Evolutionary conservation across 345 rosid genomes (phyloP), one percentile per base, ranked within the genome.

Genomic region (Brassica carinata): DNA sequence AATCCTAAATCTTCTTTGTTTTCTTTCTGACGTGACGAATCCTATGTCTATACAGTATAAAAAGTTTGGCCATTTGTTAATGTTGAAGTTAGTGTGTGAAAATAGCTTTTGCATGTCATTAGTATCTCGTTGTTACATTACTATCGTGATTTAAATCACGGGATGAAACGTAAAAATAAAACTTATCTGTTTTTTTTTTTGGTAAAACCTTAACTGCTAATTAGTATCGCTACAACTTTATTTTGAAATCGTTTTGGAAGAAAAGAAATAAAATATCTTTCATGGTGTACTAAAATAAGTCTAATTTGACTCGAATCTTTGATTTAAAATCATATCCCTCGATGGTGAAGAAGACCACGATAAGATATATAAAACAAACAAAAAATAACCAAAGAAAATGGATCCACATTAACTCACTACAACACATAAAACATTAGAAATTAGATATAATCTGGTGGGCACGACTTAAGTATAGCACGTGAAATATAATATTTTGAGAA

Each of bases 381-480:
- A 61, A 61, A 23, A 23, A 58, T 17, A 61, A 61, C 65, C n/a
- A 61, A 10, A 13, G 14, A 23, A 73, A 59, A 73, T 34, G 31
- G 75, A 74, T 80, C 79, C 64, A 74, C 74, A 73, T 30, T 61
- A 79, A 68, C 43, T 79, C 74, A 74, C 9, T 14, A 67, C 38
- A 2, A 74, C 68, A 67, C 38, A 79, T 29, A 45, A 74, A 58
- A 11, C 43, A 78, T 8, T 11, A 48, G 23, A 74, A 61, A 51
- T 74, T 73, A 43, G 38, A 63, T 68, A 69, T 74, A 69, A 75
- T 75, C 19, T 69, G 83, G 72, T 51, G 71, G 59, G 79, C 83
- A 80, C 83, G 83, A 80, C 69, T 75, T 51, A 53, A 79, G 72
- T 51, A 63, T 26, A 75, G 76, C 79, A 80, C 83, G 79, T 75